Conservation (phyloP, 2,329 filamentous ascomycete genomes). For the Raffaelea arxii region DNA sequence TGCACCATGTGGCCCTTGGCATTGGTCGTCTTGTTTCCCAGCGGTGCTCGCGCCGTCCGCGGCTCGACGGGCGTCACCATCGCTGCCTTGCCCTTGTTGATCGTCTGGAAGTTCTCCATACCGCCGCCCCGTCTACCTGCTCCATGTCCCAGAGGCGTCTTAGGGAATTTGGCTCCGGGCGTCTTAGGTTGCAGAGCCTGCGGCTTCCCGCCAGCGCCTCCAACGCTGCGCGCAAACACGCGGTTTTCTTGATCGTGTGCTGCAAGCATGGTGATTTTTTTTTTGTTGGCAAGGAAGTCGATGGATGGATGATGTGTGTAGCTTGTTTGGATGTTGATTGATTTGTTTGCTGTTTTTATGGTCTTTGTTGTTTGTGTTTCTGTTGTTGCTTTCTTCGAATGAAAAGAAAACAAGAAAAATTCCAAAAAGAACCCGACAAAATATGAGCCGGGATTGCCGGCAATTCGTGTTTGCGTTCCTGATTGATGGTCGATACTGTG, state of each 20-base stretch:
- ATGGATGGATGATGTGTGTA: too few relatives aligned
- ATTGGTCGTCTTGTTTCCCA: conserved; percentile 53
- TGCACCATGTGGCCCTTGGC: conserved; percentile 97
- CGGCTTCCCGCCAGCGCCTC: conserved; percentile 57
- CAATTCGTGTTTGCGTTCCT: not conserved
- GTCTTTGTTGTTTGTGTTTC: too few relatives aligned
- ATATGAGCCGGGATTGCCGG: too few relatives aligned
- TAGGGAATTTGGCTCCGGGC: conserved; percentile 63
- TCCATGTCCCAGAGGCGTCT: conserved; percentile 67
- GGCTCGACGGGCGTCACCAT: conserved; percentile 62
- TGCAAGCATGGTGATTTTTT: conserved; percentile 53
- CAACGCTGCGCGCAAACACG: conserved; percentile 63
- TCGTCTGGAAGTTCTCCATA: conserved; percentile 44
- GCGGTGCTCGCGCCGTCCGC: conserved; percentile 2
- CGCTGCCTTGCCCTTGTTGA: conserved; percentile 44
- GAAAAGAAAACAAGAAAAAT: too few relatives aligned
- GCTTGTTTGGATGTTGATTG: too few relatives aligned
- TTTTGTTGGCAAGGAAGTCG: too few relatives aligned
- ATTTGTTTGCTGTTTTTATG: too few relatives aligned
- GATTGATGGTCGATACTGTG: conserved; percentile 5
- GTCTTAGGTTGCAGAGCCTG: conserved; percentile 67
- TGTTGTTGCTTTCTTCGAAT: too few relatives aligned
- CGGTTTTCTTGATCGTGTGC: conserved; percentile 83
- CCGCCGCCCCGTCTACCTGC: conserved; percentile 39
- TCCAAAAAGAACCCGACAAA: too few relatives aligned